A percentile compares a stretch with the other conserved stretches of the same genome.
Conservation (phyloP, 495 filamentous ascomycete species). For the Staphylotrichum longicolle region DNA sequence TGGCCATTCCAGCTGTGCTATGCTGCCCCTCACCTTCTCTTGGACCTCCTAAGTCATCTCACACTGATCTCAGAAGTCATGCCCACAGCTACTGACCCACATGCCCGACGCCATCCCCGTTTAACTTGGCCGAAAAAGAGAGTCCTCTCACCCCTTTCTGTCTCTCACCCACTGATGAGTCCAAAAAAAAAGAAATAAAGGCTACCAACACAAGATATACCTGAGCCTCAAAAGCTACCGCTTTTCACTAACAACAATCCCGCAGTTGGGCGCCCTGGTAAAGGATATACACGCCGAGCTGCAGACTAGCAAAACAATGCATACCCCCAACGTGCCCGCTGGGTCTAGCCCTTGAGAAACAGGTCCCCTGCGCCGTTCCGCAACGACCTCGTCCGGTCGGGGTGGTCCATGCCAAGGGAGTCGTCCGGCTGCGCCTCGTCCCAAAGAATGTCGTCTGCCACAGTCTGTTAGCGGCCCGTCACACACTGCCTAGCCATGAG, state of each 20-base stretch:
- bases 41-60: too few relatives aligned
- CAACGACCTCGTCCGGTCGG: conserved; percentile 61
- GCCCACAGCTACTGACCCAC: too few relatives aligned
- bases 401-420: conserved; percentile 83
- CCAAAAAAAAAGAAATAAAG: neutral
- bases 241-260: neutral
- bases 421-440: conserved; percentile 74
- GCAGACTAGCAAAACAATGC: conserved; percentile 2
- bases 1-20: neutral
- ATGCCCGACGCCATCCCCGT: conserved; percentile 7
- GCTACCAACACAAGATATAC: conserved; percentile 7
- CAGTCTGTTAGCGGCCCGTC: neutral
- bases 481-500: neutral
- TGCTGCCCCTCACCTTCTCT: too few relatives aligned
- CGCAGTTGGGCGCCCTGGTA: conserved; percentile 4
- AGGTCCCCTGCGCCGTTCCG: conserved; percentile 55
- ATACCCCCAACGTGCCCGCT: neutral
- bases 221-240: neutral
- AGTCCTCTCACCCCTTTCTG: neutral
- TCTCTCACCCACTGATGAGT: neutral
- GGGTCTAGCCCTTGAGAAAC: conserved; percentile 50
- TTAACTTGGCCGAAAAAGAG: neutral
- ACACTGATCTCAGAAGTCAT: too few relatives aligned
- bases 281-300: conserved; percentile 11
- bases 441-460: conserved; percentile 75